Evolutionary conservation across 2,329 filamentous ascomycete genomes (phyloP).

Genomic region (Emericellopsis atlantica): DNA sequence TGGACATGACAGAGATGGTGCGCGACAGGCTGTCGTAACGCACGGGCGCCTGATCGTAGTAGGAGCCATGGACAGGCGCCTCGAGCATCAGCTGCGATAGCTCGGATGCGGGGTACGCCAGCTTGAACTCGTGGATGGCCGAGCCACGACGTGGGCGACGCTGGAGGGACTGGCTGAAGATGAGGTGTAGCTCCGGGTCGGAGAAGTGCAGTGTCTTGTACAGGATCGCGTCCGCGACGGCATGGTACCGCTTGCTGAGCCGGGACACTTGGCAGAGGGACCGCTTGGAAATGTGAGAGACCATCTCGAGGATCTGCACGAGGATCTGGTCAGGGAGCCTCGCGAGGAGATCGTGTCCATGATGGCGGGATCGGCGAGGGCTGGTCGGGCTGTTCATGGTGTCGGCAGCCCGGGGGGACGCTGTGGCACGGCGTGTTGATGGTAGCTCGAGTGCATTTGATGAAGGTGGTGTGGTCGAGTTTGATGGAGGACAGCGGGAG

Average conservation of each 20-base stretch:
- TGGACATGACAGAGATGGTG: slow-evolving; percentile 35
- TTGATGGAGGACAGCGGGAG: no score
- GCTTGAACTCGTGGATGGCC: slow-evolving; percentile 28
- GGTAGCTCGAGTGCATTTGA: not conserved
- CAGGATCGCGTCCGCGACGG: slow-evolving; percentile 30
- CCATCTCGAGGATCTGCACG: slow-evolving; percentile 22
- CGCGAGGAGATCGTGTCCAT: slow-evolving; percentile 8
- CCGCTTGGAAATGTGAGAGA: slow-evolving; percentile 17
- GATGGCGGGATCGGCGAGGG: not conserved
- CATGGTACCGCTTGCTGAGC: slow-evolving; percentile 27
- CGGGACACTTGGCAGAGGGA: slow-evolving; percentile 30
- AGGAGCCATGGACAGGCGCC: slow-evolving; percentile 18
- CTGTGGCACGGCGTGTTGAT: not conserved
- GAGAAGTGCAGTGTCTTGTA: slow-evolving; percentile 33
- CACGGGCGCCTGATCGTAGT: slow-evolving; percentile 11
- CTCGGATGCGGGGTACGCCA: slow-evolving; percentile 30
- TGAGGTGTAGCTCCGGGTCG: slow-evolving; percentile 31
- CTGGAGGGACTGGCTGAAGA: slow-evolving; percentile 32
- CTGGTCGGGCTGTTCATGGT: not conserved
- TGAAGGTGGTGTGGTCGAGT: no score
- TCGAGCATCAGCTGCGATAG: slow-evolving; percentile 22
- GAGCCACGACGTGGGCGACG: slow-evolving; percentile 32
- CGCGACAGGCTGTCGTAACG: slow-evolving; percentile 29
- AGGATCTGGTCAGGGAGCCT: slow-evolving; percentile 25
- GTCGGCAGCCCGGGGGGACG: not conserved